Evolutionary conservation across 345 rosid species (phyloP).

Genomic region (Clausena lansium): DNA sequence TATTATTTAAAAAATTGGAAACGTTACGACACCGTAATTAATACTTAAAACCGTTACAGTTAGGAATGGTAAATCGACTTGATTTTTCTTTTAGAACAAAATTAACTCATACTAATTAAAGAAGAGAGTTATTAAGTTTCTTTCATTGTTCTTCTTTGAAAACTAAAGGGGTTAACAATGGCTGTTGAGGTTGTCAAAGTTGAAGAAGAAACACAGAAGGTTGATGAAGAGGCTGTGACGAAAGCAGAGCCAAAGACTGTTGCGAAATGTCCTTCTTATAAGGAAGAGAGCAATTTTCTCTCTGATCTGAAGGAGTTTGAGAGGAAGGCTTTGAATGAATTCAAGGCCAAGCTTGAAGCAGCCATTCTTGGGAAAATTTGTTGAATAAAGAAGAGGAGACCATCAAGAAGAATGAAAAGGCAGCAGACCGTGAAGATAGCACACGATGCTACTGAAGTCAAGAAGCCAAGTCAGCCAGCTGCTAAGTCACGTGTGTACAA

Average conservation of each 20-base stretch:
- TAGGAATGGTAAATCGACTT: no score
- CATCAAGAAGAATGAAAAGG: constrained; percentile 22
- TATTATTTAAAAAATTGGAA: not conserved
- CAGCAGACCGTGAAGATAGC: not conserved
- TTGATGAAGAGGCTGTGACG: not conserved
- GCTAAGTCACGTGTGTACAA: no score
- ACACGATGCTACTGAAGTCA: no score
- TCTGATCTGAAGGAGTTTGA: constrained; percentile 80
- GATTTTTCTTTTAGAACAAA: no score
- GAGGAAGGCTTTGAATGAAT: constrained; percentile 62
- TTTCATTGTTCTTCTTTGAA: not conserved
- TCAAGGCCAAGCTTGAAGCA: constrained; percentile 73
- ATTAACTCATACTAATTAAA: not conserved
- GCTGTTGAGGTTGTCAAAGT: constrained; percentile 67
- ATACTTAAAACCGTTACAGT: no score
- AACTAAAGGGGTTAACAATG: constrained; percentile 30
- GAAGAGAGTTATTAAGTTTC: not conserved
- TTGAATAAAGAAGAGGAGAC: constrained; percentile 29
- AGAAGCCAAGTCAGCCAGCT: no score
- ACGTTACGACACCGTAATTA: not conserved
- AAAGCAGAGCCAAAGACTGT: constrained; percentile 37
- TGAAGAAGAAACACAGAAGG: constrained; percentile 45
- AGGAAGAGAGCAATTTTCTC: constrained; percentile 75
- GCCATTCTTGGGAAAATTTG: constrained; percentile 54
- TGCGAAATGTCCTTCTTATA: constrained; percentile 70